Percentiles rank a stretch among this genome's conserved stretches.
phyloP scores from a whole-genome alignment of 768 basidiomycete species.

The Tricholoma matsutake region DNA sequence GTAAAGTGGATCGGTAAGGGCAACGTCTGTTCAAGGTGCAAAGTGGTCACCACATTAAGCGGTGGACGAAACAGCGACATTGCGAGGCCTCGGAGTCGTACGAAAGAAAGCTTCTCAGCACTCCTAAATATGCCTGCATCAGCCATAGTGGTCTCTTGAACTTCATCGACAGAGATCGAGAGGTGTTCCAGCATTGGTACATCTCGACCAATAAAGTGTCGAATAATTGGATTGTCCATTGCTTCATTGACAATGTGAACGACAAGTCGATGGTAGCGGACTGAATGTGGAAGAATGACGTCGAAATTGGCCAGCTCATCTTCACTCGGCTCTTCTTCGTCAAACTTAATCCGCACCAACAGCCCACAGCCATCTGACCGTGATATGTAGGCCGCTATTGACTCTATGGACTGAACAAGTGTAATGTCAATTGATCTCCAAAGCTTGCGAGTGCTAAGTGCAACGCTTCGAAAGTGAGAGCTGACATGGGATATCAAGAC shows the following conservation, averaged over 20 bases:
- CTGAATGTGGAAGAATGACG: conserved; percentile 28
- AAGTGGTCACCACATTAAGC: conserved; percentile 30
- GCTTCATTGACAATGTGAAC: conserved; percentile 27
- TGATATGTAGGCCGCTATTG: conserved; percentile 27
- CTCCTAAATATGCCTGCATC: conserved; percentile 27
- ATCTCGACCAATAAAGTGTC: conserved; percentile 23
- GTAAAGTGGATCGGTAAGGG: conserved; percentile 32
- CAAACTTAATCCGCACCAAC: conserved; percentile 29
- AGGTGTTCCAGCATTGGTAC: conserved; percentile 37
- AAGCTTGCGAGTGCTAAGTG: conserved; percentile 34
- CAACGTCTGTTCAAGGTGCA: conserved; percentile 45
- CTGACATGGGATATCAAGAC: conserved; percentile 38
- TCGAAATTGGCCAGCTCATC: conserved; percentile 24
- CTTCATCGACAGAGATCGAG: conserved; percentile 34
- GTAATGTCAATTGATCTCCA: conserved; percentile 38
- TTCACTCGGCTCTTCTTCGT: conserved; percentile 2
- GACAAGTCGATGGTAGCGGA: conserved; percentile 35
- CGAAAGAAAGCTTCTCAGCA: conserved; percentile 30
- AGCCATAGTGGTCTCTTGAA: conserved; percentile 19
- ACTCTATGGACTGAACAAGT: conserved; percentile 15
- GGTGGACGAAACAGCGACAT: conserved; percentile 38
- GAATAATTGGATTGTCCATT: conserved; percentile 24
- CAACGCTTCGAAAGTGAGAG: conserved; percentile 35
- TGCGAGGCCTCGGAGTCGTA: conserved; percentile 44
- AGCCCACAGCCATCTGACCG: conserved; percentile 33